Evolutionary conservation across 164 flowering plant genomes (phyloP).

Genomic region (Amborella trichopoda): DNA sequence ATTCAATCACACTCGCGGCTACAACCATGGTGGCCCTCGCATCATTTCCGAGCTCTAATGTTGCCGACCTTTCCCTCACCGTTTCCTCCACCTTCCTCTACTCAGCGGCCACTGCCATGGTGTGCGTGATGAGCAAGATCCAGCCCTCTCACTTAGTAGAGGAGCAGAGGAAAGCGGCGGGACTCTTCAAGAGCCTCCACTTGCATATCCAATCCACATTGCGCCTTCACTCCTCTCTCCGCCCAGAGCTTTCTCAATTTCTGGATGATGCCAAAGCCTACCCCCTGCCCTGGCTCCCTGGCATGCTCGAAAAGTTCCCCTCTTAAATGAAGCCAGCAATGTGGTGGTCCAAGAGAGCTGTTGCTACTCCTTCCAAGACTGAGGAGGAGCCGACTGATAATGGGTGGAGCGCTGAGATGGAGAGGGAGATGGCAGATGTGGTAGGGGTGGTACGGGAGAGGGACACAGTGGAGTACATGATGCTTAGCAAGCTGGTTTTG

Average conservation of each 20-base stretch:
- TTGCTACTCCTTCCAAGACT: neutral
- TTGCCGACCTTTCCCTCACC: constrained; percentile 34
- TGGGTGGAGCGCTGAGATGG: constrained; percentile 30
- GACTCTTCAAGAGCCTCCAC: constrained; percentile 44
- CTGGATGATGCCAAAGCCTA: constrained; percentile 38
- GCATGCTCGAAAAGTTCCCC: constrained; percentile 47
- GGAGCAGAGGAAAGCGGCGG: constrained; percentile 52
- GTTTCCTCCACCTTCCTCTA: constrained; percentile 30
- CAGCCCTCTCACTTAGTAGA: constrained; percentile 72
- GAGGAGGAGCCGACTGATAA: constrained; percentile 16
- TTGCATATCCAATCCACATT: constrained; percentile 24
- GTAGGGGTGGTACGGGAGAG: constrained; percentile 16
- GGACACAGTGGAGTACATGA: constrained; percentile 23
- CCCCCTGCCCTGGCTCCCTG: constrained; percentile 41
- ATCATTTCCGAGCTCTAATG: too few relatives aligned
- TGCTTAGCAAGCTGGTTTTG: constrained; percentile 19
- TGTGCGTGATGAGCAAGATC: constrained; percentile 45
- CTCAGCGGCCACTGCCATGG: constrained; percentile 41
- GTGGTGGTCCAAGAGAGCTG: constrained; percentile 20
- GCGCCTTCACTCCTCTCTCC: constrained; percentile 14
- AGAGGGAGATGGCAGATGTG: constrained; percentile 22
- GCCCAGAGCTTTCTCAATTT: constrained; percentile 9
- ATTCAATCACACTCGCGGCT: constrained; percentile 29
- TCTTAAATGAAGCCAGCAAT: constrained; percentile 25
- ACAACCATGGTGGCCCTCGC: too few relatives aligned